These are phyloP conservation scores for Xylaria sp. DNA, from an alignment of 2,329 filamentous ascomycete genomes.

Conservation along the genomic window DNA sequence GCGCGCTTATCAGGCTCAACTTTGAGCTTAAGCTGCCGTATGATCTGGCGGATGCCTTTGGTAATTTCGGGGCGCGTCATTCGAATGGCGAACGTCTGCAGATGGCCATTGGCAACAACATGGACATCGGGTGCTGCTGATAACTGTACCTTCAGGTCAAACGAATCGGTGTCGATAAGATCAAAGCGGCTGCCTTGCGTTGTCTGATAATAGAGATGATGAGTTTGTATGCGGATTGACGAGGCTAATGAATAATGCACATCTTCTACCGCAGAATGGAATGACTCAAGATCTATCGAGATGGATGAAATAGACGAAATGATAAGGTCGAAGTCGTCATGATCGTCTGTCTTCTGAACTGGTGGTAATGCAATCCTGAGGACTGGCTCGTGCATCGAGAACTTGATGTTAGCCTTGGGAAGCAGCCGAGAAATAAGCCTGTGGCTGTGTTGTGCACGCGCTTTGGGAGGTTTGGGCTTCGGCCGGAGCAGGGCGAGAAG, in stretches of 20 bases:
- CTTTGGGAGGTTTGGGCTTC: conserved; percentile 50
- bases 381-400: conserved; percentile 96
- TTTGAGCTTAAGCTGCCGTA: conserved; percentile 78
- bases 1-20: conserved; percentile 67
- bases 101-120: conserved; percentile 77
- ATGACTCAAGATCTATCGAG: conserved; percentile 91
- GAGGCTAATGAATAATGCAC: conserved; percentile 86
- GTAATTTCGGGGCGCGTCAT: conserved; percentile 92
- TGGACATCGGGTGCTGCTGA: conserved; percentile 85
- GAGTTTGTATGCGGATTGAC: conserved; percentile 80
- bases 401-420: conserved; percentile 92
- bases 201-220: conserved; percentile 94
- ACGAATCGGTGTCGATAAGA: conserved; percentile 82
- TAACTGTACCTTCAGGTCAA: conserved; percentile 85
- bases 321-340: conserved; percentile 90
- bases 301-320: conserved; percentile 95
- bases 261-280: conserved; percentile 85
- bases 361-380: conserved; percentile 86
- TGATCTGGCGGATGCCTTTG: conserved; percentile 88
- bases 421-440: conserved; percentile 86
- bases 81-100: conserved; percentile 87
- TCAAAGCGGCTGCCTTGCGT: conserved; percentile 82
- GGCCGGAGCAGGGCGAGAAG: conserved; percentile 76
- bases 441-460: conserved; percentile 58
- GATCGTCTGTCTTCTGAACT: conserved; percentile 66